Percentiles rank a stretch among this genome's conserved stretches.
These are phyloP conservation scores for Hyaloperonospora brassicae DNA, from an alignment of 352 stramenopile genomes.

Conservation along the genomic window DNA sequence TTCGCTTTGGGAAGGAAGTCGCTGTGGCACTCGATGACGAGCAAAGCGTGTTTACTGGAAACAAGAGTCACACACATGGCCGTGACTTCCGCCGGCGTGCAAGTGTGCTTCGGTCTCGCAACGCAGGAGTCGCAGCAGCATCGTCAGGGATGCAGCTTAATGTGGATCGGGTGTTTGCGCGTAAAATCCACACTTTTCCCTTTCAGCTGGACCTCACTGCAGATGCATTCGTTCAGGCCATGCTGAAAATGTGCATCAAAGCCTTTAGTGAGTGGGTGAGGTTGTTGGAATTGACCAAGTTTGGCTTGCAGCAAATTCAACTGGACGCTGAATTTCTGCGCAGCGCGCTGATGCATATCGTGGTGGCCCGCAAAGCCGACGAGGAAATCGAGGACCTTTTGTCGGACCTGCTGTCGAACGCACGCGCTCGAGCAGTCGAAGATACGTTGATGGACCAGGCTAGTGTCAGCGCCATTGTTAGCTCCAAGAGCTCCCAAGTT, in stretches of 20 bases:
- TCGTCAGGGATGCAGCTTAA: constrained; percentile 59
- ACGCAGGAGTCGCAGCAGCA: constrained; percentile 23
- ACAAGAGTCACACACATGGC: constrained; percentile 37
- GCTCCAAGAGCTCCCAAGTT: constrained; percentile 66
- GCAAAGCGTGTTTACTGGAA: constrained; percentile 40
- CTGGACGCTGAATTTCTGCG: constrained; percentile 71
- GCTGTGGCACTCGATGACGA: constrained; percentile 55
- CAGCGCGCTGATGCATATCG: constrained; percentile 41
- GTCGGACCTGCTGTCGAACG: constrained; percentile 70
- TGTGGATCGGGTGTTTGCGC: constrained; percentile 79
- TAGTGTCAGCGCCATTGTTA: constrained; percentile 76
- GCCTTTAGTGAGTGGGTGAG: constrained; percentile 64
- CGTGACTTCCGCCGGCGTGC: constrained; percentile 59
- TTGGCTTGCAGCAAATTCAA: constrained; percentile 72
- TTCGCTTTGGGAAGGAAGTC: constrained; percentile 52
- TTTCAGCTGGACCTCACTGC: constrained; percentile 36
- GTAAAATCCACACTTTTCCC: constrained; percentile 63
- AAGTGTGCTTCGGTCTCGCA: constrained; percentile 47
- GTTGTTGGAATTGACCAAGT: constrained; percentile 49
- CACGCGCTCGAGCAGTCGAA: constrained; percentile 49
- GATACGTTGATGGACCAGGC: constrained; percentile 79
- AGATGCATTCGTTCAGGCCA: constrained; percentile 54
- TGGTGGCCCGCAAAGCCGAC: constrained; percentile 29
- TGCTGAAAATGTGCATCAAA: constrained; percentile 79
- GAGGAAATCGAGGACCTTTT: constrained; percentile 72